A percentile compares a stretch with the other conserved stretches of the same genome.
Evolutionary conservation across 2,329 filamentous ascomycete genomes (phyloP).

Genomic region (Botrytis aclada): DNA sequence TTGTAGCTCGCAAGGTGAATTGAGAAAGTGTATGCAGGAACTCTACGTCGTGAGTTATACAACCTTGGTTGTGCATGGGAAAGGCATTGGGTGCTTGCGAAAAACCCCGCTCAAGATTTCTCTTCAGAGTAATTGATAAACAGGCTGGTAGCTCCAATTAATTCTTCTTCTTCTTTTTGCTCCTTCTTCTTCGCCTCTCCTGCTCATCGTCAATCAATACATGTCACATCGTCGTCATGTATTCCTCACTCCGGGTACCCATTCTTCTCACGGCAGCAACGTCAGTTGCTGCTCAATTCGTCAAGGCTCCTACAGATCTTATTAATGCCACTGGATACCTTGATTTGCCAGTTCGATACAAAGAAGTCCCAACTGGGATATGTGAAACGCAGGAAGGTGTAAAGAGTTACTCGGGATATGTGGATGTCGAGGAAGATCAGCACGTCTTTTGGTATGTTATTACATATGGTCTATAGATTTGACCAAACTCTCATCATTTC

Average conservation of each 20-base stretch:
- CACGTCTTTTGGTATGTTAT: slow-evolving; percentile 41
- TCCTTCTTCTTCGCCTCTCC: neutral
- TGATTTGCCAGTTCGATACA: slow-evolving; percentile 46
- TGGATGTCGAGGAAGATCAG: slow-evolving; percentile 41
- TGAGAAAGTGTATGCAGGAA: neutral
- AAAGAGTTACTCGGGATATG: slow-evolving; percentile 45
- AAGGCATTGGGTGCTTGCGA: neutral
- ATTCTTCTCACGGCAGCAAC: neutral
- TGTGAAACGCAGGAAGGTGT: slow-evolving; percentile 45
- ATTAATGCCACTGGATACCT: slow-evolving; percentile 40
- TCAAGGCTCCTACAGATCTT: slow-evolving; percentile 40
- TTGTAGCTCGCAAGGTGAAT: neutral
- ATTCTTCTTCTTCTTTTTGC: neutral
- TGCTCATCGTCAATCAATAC: neutral
- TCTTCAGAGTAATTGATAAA: neutral
- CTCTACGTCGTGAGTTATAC: neutral
- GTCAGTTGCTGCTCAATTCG: slow-evolving; percentile 38
- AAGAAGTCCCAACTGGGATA: slow-evolving; percentile 46
- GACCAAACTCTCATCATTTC: neutral
- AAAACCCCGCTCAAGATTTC: neutral
- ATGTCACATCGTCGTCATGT: neutral
- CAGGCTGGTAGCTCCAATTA: neutral
- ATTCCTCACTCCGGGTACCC: neutral
- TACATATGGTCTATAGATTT: neutral
- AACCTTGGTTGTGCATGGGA: neutral